Conservation (phyloP, 1,284 basidiomycete genomes). For the Schizopora paradoxa region DNA sequence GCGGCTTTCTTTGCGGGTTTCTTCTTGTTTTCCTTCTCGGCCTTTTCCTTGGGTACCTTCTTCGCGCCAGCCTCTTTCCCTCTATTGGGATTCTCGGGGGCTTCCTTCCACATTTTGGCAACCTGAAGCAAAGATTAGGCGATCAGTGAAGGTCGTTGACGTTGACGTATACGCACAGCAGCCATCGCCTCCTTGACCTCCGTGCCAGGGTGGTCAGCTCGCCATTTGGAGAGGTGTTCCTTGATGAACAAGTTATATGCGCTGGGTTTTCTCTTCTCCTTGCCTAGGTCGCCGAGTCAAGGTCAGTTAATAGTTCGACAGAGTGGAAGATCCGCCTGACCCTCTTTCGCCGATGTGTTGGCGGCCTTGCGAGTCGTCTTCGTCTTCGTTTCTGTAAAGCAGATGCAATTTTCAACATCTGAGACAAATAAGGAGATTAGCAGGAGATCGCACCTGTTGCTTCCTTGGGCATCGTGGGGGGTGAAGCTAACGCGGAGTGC, state of each 20-base stretch:
- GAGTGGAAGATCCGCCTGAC: too few relatives aligned
- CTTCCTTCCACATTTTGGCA: slow-evolving; percentile 46
- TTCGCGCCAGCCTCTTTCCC: slow-evolving; percentile 40
- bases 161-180: slow-evolving; percentile 32
- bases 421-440: too few relatives aligned
- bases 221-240: slow-evolving; percentile 48
- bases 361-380: too few relatives aligned
- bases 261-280: slow-evolving; percentile 46
- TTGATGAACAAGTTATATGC: slow-evolving; percentile 53
- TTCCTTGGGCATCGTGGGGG: too few relatives aligned
- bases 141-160: slow-evolving; percentile 1
- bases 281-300: slow-evolving; percentile 38
- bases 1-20: slow-evolving; percentile 25
- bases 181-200: slow-evolving; percentile 47
- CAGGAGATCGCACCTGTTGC: too few relatives aligned
- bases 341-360: too few relatives aligned
- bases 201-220: slow-evolving; percentile 43
- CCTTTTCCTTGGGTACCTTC: slow-evolving; percentile 26
- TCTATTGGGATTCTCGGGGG: slow-evolving; percentile 55
- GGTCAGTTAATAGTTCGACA: too few relatives aligned
- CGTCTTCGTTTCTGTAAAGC: too few relatives aligned
- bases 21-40: slow-evolving; percentile 22
- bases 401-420: too few relatives aligned
- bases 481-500: too few relatives aligned
- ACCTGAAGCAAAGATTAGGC: slow-evolving; percentile 34